Evolutionary conservation across 257 asterid species (phyloP), one percentile per base, ranked within the genome.

Genomic region (Echites panduratus): DNA sequence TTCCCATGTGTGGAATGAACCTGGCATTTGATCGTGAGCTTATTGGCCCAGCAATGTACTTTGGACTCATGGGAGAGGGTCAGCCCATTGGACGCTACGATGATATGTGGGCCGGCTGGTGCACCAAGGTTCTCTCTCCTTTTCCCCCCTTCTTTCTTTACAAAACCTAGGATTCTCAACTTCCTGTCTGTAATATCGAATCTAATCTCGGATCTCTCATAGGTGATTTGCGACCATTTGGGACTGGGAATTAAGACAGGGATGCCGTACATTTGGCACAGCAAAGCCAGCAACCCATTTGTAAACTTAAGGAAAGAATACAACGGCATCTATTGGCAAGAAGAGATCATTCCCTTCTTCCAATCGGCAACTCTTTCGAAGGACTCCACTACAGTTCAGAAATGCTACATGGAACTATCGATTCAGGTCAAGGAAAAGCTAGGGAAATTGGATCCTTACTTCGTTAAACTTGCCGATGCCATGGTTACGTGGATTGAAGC

Each of bases 91-190:
- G 98, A 22, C 95, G 97, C 5, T 93, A 93, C 66, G 98, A 93
- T 32, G 98, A 93, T 54, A 93, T 93, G 98, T 93, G 98, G 98
- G 98, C 98, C 44, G 98, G 97, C 50, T 93, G 98, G 98, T 93
- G 98, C 65, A 68, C 56, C 78, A 93, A 90, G 98, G 96, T 92
- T 41, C 45, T 27, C 45, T 27, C 20, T 11, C 49, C 63, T 1
- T 1, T 59, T n/a, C 20, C 40, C 13, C 9, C 1, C 3, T 32
- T 3, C 38, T n/a, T n/a, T 32, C 38, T 32, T 32, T n/a, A n/a
- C n/a, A n/a, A n/a, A n/a, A n/a, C n/a, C n/a, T n/a, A n/a, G n/a
- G n/a, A n/a, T n/a, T n/a, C n/a, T n/a, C n/a, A n/a, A n/a, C n/a
- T n/a, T n/a, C n/a, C n/a, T n/a, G n/a, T n/a, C n/a, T n/a, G n/a